Evolutionary conservation across 441 rosid species (phyloP), one percentile per base, ranked within the genome.

Genomic region (Adansonia madagascariensis): DNA sequence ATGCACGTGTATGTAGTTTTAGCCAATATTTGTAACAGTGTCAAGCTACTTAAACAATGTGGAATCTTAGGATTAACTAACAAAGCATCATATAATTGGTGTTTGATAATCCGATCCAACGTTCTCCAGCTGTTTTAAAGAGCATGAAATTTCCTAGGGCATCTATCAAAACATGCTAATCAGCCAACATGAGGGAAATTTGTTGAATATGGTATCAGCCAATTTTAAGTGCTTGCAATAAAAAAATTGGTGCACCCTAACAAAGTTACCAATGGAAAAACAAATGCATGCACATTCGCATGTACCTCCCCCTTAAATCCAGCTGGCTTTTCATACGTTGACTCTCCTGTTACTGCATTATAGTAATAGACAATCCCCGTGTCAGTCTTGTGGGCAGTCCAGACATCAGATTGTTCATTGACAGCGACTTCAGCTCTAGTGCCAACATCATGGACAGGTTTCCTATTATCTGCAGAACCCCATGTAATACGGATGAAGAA

Each of bases 301-400:
- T 77, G 78, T 86, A 96, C 98, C 99, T 94, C 96, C 71, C 82
- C 86, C 79, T 76, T 89, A 84, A 93, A 92, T 73, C 94, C 93
- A 73, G 88, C 82, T 75, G 99, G 98, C 82, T 89, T 94, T 80
- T 91, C 93, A 78, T 96, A 96, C 77, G 99, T 93, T 0, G 99
- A 96, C 66, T 87, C 90, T 75, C 98, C 91, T 14, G 98, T 94
- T 74, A 88, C 84, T 75, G 98, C 85, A 86, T 97, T 97, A 78
- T 94, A 97, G 81, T 94, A 97, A 86, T 97, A 97, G 75, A 91
- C 85, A 81, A 86, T 46, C 82, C 97, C 99, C 1, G 91, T 70
- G 27, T 91, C 98, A 31, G 97, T 85, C 90, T 87, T 97, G 87
- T 94, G 98, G 61, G 97, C 97, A 73, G 99, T 97, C 99, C 99